Evolutionary conservation across 2,329 filamentous ascomycete genomes (phyloP).

Genomic region (Penicillium sp.): DNA sequence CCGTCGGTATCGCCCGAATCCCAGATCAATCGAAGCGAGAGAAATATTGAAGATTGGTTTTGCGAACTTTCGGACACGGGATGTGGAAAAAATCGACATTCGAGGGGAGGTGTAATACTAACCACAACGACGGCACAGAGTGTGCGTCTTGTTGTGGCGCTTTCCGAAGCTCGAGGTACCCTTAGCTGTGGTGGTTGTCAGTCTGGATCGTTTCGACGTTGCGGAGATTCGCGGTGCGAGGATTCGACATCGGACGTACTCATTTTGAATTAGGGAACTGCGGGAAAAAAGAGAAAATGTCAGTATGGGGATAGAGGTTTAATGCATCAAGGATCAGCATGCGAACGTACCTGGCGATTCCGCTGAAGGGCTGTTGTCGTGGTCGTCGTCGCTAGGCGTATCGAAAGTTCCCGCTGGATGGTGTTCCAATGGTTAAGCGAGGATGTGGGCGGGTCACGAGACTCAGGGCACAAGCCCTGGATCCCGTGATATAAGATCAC

Average conservation of each 20-base stretch:
- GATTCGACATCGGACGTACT: constrained; percentile 53
- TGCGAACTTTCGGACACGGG: constrained; percentile 19
- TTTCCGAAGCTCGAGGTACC: constrained; percentile 74
- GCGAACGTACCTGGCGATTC: constrained; percentile 48
- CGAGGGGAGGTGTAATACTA: constrained; percentile 54
- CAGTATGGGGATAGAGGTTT: constrained; percentile 23
- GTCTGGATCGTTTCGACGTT: constrained; percentile 37
- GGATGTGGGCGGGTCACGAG: constrained; percentile 37
- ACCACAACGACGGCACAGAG: constrained; percentile 98
- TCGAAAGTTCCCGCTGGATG: constrained; percentile 43
- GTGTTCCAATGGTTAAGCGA: constrained; percentile 45
- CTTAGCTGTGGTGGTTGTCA: constrained; percentile 64
- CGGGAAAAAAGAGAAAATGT: constrained; percentile 21
- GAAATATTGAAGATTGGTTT: constrained; percentile 19
- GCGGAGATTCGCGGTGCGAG: constrained; percentile 27
- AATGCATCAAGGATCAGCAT: constrained; percentile 15
- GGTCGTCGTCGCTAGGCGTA: constrained; percentile 51
- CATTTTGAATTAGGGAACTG: constrained; percentile 61
- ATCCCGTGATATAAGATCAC: constrained; percentile 17
- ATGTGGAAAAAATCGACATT: constrained; percentile 14
- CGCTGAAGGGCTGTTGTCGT: constrained; percentile 51
- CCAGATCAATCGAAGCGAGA: constrained; percentile 11
- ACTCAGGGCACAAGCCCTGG: constrained; percentile 23
- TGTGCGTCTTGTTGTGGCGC: constrained; percentile 98
- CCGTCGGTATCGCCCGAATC: constrained; percentile 11